Base-by-base conservation (phyloP, 495 filamentous ascomycete genomes). In the Bathelium albidoporum region DNA sequence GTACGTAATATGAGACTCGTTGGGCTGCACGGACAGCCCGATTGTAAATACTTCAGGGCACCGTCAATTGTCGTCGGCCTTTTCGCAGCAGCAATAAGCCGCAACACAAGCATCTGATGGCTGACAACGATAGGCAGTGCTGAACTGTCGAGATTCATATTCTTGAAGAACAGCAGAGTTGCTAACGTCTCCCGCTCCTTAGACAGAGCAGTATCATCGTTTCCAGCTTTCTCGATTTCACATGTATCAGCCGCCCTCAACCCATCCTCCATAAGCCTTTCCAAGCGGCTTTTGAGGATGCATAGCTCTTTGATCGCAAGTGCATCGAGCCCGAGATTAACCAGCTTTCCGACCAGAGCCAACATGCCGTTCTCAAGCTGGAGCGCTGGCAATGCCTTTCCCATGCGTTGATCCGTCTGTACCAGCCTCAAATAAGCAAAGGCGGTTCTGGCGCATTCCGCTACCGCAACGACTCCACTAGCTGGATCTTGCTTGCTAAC, bases 301-400 rank as follows among this genome's bases (percentile, higher is more conserved):
- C 84, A 79, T 36, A 96, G 72, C 73, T 97, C 91, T 68, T 87
- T 90, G 62, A 86, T 75, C 5, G 93, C 94, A 62, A 87, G 73
- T 18, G 90, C 87, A 61, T 89, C 84, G 62, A 95, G 72, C 16
- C 86, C 86, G 55, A 95, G 74, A 0, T 82, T 80, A 7, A 95
- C 78, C 20, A 95, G 74, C 66, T 86, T 91, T 44, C 82, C 83
- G 28, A 88, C 77, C 44, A 98, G 77, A 9, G 87, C 84, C 49
- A 89, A 88, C 74, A 90, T 88, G 7, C 89, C 94, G 63, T 85
- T 86, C 70, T 97, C 93, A 2, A 95, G 76, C 66, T 97, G 91
- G 59, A 93, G 76, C 39, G 80, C 82, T 10, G 86, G 83, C 18
- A 83, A 72, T 65, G 80, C 67, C 75, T 68, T 71, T 66, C 71